Evolutionary conservation across 1,139 yeast species (phyloP).

Genomic region (Arxiozyma slooffiae): DNA sequence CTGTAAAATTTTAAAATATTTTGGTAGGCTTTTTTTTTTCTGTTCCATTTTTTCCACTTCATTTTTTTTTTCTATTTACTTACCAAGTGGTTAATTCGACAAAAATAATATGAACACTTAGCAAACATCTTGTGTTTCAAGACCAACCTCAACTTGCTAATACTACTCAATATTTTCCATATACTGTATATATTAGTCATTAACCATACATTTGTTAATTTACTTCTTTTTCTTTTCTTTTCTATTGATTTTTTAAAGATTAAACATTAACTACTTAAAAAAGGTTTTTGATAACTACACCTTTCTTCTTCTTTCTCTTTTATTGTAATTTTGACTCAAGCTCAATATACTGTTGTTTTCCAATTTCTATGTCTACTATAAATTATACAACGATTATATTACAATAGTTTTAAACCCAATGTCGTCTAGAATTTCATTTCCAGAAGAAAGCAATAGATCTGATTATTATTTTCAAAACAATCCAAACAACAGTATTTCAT

Average conservation of each 20-base stretch:
- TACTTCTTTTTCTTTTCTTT: background rate
- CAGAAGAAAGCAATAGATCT: background rate
- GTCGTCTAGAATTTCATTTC: background rate
- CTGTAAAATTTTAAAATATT: too few species aligned
- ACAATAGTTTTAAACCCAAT: background rate
- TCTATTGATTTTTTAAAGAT: background rate
- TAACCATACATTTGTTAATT: too few species aligned
- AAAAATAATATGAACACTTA: background rate
- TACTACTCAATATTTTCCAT: background rate
- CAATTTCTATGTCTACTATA: background rate
- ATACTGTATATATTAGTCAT: too few species aligned
- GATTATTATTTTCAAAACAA: background rate
- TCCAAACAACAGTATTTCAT: background rate
- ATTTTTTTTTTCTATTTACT: too few species aligned
- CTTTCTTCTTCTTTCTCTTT: too few species aligned
- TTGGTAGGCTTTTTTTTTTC: background rate
- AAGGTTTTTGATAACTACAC: background rate
- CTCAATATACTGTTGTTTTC: background rate
- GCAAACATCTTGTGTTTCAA: background rate
- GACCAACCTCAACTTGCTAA: too few species aligned
- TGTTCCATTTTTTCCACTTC: too few species aligned
- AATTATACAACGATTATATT: background rate
- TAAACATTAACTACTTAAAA: background rate
- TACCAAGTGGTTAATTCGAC: too few species aligned
- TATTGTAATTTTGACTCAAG: background rate